Base-by-base conservation (phyloP, 169 alveolate species). In the Plasmodium inui region DNA sequence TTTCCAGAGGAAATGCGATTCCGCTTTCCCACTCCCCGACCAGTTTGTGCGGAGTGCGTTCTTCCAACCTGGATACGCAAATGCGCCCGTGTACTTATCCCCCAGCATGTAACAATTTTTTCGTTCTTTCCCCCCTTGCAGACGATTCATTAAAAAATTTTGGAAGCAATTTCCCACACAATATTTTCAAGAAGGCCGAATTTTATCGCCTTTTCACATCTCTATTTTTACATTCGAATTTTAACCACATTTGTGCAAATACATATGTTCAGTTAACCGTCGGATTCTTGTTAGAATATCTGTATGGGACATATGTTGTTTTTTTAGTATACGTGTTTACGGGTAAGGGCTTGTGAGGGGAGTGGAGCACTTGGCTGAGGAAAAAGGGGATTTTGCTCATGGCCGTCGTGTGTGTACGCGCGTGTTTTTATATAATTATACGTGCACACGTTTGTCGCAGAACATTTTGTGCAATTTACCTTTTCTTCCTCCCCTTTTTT, bases 231-330 rank as follows among this genome's bases (percentile, higher is more conserved):
- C 95, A 91, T 82, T 91, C 95, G 14, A 91, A 91, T 81, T 91
- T 91, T 82, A 91, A 91, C 61, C 95, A 91, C 79, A 91, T 91
- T 91, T 91, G 95, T 91, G 91, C 95, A 81, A 91, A 91, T 82
- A 91, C 95, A 19, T 91, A 91, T 91, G 92, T 91, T 30, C 95
- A 91, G 72, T 73, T 91, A 71, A 91, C 95, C 17, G 92, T 91
- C 44, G 95, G 95, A 71, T 91, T 91, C 34, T 82, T 91, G 84
- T 70, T 91, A 82, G 95, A 91, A 82, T 91, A 91, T 82, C 12
- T 91, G 71, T 91, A 91, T 78, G 95, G 95, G 17, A 91, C 95
- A 81, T 82, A 46, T 91, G 79, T 91, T 32, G 92, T 91, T 81
- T 91, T 91, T 81, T 91, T 91, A 82, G 92, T 91, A 34, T 91